These are phyloP conservation scores for Suillus hirtellus DNA, from an alignment of 768 basidiomycete species.

Conservation along the genomic window DNA sequence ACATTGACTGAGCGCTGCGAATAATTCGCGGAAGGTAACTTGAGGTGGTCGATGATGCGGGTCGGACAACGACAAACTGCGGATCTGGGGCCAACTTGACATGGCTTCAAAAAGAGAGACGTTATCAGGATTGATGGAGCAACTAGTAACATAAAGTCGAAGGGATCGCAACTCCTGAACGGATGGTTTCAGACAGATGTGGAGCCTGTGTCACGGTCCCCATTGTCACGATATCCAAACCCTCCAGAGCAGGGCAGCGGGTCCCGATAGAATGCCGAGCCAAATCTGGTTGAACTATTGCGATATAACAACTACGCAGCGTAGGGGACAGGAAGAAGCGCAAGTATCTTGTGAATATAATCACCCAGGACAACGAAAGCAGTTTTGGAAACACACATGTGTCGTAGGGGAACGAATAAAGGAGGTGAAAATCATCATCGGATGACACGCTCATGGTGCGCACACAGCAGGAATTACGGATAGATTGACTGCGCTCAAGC, in stretches of 20 bases:
- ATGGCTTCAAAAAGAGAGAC: not conserved
- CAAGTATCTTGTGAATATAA: not conserved
- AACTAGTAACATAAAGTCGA: not conserved
- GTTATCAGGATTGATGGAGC: not conserved
- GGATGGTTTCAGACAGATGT: not conserved
- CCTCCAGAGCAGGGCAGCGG: not conserved
- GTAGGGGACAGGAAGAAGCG: not conserved
- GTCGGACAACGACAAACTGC: not conserved
- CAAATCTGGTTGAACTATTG: not conserved
- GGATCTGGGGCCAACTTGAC: not conserved
- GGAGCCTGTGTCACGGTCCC: not conserved
- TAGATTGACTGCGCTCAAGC: not conserved
- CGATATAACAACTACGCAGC: not conserved
- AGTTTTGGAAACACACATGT: not conserved
- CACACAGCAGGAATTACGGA: not conserved
- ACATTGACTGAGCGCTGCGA: not conserved
- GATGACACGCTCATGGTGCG: not conserved
- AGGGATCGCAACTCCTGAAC: not conserved
- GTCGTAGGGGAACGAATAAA: not conserved
- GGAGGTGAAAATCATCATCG: not conserved
- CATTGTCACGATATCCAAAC: not conserved
- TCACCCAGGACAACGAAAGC: not conserved
- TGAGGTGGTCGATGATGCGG: not conserved
- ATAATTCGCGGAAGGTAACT: not conserved
- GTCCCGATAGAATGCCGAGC: not conserved